Base-by-base conservation (phyloP, 164 flowering plant genomes). In the Chimonanthus salicifolius region DNA sequence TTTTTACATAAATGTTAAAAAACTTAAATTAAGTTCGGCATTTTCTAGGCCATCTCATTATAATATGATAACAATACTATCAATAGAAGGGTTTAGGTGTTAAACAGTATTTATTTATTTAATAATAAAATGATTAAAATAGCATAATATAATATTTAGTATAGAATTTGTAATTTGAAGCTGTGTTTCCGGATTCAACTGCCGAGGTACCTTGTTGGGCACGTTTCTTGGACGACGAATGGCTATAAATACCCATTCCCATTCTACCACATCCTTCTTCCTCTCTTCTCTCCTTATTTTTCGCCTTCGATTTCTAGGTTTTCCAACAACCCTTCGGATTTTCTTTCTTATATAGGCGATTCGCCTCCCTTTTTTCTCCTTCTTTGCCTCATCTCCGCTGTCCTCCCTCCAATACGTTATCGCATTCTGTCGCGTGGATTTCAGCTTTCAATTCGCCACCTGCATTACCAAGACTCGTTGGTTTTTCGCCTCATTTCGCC, bases 101-200 rank as follows among this genome's bases (percentile, higher is more conserved):
- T 33, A 33, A 33, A 33, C 33, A 33, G 33, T 33, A 33, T 33
- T 33, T 33, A 33, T 33, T 33, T 33, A 33, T 33, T 33, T 33
- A 33, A 33, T 33, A 33, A 33, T 33, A 33, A 33, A 33, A 33
- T 33, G 33, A 33, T 33, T 2, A 54, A 54, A 54, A n/a, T 54
- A 54, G 16, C 8, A 54, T 54, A 54, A 13, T 13, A 54, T 20
- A 48, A 21, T 6, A 9, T 15, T 68, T n/a, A 54, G 5, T 13
- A 54, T 20, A 68, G 50, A 6, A 9, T 15, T 68, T n/a, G 20
- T 68, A 68, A 18, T 48, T 16, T 18, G 45, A 20, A 62, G 73
- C 67, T 74, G 70, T 74, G 79, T 76, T 77, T 78, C 80, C 80
- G 69, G 65, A 72, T 81, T 73, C 84, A 81, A 81, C 81, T 66